phyloP scores from a whole-genome alignment of 441 rosid genomes.

The Viola pubescens region DNA sequence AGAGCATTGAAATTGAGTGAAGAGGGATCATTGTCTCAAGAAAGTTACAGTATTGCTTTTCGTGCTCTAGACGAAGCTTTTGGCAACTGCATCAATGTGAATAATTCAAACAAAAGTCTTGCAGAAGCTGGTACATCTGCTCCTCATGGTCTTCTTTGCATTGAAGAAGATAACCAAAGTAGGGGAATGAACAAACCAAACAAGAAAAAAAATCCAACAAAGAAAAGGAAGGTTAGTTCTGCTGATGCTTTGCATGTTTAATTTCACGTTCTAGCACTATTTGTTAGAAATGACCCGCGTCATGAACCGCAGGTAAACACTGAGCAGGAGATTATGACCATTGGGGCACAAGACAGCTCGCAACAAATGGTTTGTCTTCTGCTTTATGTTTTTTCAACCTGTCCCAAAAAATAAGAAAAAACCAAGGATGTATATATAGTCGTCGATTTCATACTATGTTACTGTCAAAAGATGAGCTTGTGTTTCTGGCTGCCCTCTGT shows the following conservation, averaged over 20 bases:
- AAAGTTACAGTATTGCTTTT: slow-evolving; percentile 53
- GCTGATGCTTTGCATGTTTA: slow-evolving; percentile 9
- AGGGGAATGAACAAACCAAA: slow-evolving; percentile 53
- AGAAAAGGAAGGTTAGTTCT: slow-evolving; percentile 69
- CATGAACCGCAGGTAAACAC: slow-evolving; percentile 49
- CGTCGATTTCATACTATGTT: not conserved
- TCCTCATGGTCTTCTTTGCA: slow-evolving; percentile 62
- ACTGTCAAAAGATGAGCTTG: not conserved
- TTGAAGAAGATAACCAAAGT: slow-evolving; percentile 67
- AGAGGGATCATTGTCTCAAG: slow-evolving; percentile 78
- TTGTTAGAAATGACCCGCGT: slow-evolving; percentile 9
- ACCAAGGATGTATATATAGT: not conserved
- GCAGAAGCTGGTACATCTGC: slow-evolving; percentile 53
- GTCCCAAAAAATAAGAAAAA: not conserved
- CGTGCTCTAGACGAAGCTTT: slow-evolving; percentile 66
- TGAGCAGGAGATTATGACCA: slow-evolving; percentile 60
- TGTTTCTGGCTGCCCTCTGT: too few relatives aligned
- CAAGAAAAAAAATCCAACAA: slow-evolving; percentile 75
- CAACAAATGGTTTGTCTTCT: slow-evolving; percentile 63
- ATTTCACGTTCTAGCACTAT: slow-evolving; percentile 4
- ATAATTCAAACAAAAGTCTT: slow-evolving; percentile 58
- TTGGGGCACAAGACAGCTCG: slow-evolving; percentile 63
- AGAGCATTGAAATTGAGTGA: slow-evolving; percentile 61
- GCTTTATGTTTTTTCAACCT: slow-evolving; percentile 6
- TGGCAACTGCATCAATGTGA: slow-evolving; percentile 47